A percentile compares a stretch with the other conserved stretches of the same genome.
Evolutionary conservation across 176 grass and related monocot species (phyloP).

Genomic region (Carex parvula): DNA sequence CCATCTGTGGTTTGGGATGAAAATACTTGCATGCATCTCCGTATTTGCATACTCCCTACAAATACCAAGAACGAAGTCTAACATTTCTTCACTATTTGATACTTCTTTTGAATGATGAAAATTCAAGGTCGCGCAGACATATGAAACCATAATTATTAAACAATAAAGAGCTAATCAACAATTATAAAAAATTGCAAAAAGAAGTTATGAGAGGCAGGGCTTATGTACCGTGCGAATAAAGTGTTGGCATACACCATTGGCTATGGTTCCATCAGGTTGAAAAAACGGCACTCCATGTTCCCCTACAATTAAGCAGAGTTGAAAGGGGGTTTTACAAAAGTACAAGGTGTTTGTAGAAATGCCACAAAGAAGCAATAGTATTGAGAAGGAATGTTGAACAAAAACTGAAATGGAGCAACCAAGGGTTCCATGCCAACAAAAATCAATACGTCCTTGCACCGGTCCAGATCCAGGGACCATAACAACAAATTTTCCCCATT

Average conservation of each 20-base stretch:
- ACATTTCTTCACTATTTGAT: not conserved
- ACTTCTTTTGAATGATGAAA: not conserved
- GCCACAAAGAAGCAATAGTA: slow-evolving; percentile 2
- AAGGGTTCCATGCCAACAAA: not conserved
- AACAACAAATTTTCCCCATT: not conserved
- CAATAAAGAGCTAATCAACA: not conserved
- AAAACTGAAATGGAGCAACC: not conserved
- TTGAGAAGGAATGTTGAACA: not conserved
- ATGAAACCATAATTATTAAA: not conserved
- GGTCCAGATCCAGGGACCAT: not conserved
- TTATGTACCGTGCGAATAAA: slow-evolving; percentile 56
- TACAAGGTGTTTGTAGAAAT: slow-evolving; percentile 36
- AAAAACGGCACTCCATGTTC: slow-evolving; percentile 27
- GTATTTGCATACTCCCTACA: slow-evolving; percentile 61
- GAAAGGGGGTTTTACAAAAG: not conserved
- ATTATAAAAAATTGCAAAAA: not conserved
- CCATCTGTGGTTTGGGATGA: slow-evolving; percentile 51
- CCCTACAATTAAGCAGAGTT: slow-evolving; percentile 26
- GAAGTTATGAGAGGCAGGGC: not conserved
- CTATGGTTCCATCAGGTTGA: slow-evolving; percentile 41
- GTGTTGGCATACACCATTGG: slow-evolving; percentile 64
- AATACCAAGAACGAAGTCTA: not conserved
- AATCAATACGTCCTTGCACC: not conserved
- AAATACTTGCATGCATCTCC: slow-evolving; percentile 74
- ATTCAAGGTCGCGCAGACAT: not conserved